Evolutionary conservation across 495 filamentous ascomycete genomes (phyloP).

Genomic region (Podospora anserina): DNA sequence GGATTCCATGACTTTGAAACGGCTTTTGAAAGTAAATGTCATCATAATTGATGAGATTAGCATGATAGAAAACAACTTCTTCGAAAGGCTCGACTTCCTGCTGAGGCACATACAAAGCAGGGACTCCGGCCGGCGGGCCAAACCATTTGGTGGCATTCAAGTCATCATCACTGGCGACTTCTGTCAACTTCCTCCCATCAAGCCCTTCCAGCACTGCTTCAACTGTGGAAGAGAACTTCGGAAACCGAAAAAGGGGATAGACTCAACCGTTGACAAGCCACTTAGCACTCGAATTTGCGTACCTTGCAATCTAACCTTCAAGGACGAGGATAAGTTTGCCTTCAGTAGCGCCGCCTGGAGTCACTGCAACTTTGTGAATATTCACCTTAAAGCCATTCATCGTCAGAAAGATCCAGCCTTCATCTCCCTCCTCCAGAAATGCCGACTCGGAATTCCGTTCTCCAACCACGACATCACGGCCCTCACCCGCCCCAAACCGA

Average conservation of each 20-base stretch:
- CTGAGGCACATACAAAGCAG: conserved; percentile 52
- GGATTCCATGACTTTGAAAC: not conserved
- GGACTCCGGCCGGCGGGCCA: not conserved
- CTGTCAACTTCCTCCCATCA: conserved; percentile 69
- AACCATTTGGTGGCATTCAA: conserved; percentile 80
- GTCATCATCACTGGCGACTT: conserved; percentile 94
- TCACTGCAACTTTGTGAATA: not conserved
- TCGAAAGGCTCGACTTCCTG: conserved; percentile 52
- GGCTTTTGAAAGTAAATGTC: conserved; percentile 39
- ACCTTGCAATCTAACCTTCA: not conserved
- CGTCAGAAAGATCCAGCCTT: conserved; percentile 2
- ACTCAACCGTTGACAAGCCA: not conserved
- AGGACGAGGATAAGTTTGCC: not conserved
- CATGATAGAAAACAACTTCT: conserved; percentile 54
- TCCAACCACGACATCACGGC: not conserved
- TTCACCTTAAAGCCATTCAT: not conserved
- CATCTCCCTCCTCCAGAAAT: not conserved
- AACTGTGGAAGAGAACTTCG: not conserved
- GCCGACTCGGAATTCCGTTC: not conserved
- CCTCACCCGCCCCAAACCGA: not conserved
- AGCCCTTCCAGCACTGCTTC: conserved; percentile 3
- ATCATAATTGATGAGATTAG: conserved; percentile 46
- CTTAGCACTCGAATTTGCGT: not conserved
- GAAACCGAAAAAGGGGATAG: not conserved
- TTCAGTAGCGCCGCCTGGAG: not conserved